Conservation (phyloP, 345 rosid species). For the Pistacia atlantica region DNA sequence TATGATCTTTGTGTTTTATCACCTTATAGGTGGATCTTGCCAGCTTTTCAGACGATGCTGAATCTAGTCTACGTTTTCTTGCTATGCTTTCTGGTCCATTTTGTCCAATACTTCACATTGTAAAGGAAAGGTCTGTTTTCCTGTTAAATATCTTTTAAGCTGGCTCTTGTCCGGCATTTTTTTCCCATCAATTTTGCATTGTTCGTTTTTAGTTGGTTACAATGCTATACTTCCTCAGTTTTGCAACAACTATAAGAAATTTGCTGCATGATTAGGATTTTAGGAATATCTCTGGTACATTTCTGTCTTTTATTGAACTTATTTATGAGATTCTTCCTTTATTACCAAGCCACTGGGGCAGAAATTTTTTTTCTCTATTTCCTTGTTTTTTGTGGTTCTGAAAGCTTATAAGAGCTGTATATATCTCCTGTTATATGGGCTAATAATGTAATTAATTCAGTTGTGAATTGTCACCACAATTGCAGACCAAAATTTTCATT, state of each 20-base stretch:
- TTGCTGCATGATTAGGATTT: neutral
- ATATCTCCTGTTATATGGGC: neutral
- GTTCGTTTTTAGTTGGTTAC: neutral
- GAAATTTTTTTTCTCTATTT: neutral
- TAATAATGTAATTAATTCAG: neutral
- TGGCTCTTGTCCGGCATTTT: neutral
- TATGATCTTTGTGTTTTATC: conserved; percentile 11
- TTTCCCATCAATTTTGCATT: neutral
- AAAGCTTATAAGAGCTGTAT: neutral
- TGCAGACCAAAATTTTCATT: neutral
- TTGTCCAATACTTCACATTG: conserved; percentile 67
- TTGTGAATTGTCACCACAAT: neutral
- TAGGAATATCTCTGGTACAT: neutral
- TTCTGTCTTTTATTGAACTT: conserved; percentile 7
- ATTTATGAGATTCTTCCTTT: neutral
- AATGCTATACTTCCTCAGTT: neutral
- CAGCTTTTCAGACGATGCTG: conserved; percentile 61
- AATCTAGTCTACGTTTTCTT: conserved; percentile 59
- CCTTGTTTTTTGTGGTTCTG: neutral
- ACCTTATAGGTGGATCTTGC: conserved; percentile 58
- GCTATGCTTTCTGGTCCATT: conserved; percentile 81
- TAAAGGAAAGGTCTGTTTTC: conserved; percentile 66
- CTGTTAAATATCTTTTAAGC: neutral
- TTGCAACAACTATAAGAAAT: neutral
- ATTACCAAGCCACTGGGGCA: neutral